Evolutionary conservation across 169 alveolate species (phyloP), one percentile per base, ranked within the genome.

Genomic region (Plasmodium knowlesi): DNA sequence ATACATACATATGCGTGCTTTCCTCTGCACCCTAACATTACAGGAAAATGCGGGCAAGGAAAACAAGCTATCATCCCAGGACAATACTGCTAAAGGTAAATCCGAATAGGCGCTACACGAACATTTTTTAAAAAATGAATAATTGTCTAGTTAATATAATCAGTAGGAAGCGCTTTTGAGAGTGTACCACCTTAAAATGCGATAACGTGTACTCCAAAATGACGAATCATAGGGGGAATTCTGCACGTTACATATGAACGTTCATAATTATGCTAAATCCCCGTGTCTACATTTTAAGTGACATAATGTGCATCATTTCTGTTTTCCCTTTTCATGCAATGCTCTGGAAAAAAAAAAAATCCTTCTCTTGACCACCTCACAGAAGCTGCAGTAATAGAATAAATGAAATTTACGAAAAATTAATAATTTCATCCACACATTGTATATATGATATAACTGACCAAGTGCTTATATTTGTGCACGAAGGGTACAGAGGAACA

Each of bases 11-110:
- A 22, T 50, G 37, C 39, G 32, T 1, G 5, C 74, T 28, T 54
- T 54, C 61, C 30, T 50, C 61, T 74, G 37, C 3, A 22, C n/a
- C 22, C n/a, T n/a, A n/a, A 19, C 79, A 50, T 34, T 85, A 34
- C 71, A 88, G 94, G 89, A 88, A 67, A 88, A 53, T 88, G 54
- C 50, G 71, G 19, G 32, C 50, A 54, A 88, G 32, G 94, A 88
- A 61, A 78, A 37, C 32, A 41, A 67, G 57, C 12, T 79, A 19
- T 19, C 74, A 54, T 8, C 86, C 71, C 91, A 82, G 43, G 53
- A 79, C 72, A 79, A 39, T 73, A 34, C 94, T 46, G 57, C 34
- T 57, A 88, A 79, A 39, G 89, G 94, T 88, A 88, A 41, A 46
- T 67, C 39, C 19, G 12, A 19, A 25, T 72, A 84, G 39, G 41